Evolutionary conservation across 202 grass and related monocot genomes (phyloP).

Genomic region (Schoenoplectus tabernaemontani): DNA sequence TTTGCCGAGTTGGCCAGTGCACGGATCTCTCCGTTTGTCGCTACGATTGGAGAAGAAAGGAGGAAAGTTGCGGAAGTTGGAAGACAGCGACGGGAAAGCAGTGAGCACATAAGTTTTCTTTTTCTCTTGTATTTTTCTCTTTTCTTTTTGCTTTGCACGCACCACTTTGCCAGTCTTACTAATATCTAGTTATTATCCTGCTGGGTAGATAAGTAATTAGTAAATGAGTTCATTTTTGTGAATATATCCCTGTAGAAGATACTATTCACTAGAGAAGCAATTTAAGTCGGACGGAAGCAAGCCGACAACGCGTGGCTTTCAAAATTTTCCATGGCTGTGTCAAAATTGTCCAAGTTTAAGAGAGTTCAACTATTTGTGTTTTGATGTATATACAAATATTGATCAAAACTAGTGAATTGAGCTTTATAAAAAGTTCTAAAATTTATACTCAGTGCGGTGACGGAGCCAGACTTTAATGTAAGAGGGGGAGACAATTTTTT

Average conservation of each 20-base stretch:
- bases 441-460: no score
- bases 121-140: background rate
- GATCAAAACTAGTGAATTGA: no score
- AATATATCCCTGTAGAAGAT: background rate
- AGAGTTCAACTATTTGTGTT: no score
- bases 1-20: no score
- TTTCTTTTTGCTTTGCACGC: background rate
- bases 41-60: background rate
- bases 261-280: background rate
- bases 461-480: no score
- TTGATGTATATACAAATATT: no score
- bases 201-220: background rate
- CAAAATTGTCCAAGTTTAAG: no score
- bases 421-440: no score
- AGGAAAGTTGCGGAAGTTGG: background rate
- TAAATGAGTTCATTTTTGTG: background rate
- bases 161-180: background rate
- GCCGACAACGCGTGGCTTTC: background rate
- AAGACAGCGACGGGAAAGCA: constrained; percentile 21
- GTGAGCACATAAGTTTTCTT: background rate
- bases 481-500: no score
- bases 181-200: background rate
- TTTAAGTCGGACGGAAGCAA: background rate
- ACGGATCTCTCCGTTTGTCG: background rate
- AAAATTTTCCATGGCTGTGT: no score